Evolutionary conservation across 768 basidiomycete species (phyloP), one percentile per base, ranked within the genome.

Genomic region (Artomyces pyxidatus): DNA sequence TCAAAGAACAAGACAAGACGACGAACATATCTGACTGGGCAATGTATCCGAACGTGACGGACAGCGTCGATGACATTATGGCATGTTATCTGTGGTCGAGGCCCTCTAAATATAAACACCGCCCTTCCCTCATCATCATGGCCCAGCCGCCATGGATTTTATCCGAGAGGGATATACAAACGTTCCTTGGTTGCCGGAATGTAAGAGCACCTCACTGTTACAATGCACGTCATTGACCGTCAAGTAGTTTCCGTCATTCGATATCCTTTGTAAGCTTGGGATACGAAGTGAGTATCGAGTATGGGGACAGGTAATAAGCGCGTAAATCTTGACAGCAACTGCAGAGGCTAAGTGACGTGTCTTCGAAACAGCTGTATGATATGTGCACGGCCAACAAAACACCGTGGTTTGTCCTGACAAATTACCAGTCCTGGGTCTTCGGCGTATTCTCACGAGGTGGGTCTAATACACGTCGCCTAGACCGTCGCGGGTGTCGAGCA

Each of bases 391-490:
- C 47, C 16, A 51, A 47, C n/a, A 45, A 57, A 12, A 27, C 54
- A 37, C 59, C 46, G 17, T 51, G 45, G 32, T 61, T 60, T 39
- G 57, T 51, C 12, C 42, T 61, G 11, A 61, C 60, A 5, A 60
- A 55, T 27, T 60, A 60, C 21, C 47, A 52, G 6, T 48, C 51
- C 8, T 61, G 60, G 60, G 50, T 54, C 25, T 60, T 61, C 26
- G 60, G 60, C 22, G 50, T 45, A 27, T 61, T 61, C 49, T 55
- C 52, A 38, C 54, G 43, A 23, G 55, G 55, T 56, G 6, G 32
- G 32, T 17, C 26, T 46, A 22, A 12, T 14, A 40, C 23, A 12
- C 21, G 23, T 21, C 28, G 8, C n/a, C n/a, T n/a, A n/a, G n/a
- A n/a, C n/a, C n/a, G n/a, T n/a, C n/a, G n/a, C n/a, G n/a, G n/a